Evolutionary conservation across 2,329 filamentous ascomycete genomes (phyloP).

Genomic region (Ophiostoma ulmi): DNA sequence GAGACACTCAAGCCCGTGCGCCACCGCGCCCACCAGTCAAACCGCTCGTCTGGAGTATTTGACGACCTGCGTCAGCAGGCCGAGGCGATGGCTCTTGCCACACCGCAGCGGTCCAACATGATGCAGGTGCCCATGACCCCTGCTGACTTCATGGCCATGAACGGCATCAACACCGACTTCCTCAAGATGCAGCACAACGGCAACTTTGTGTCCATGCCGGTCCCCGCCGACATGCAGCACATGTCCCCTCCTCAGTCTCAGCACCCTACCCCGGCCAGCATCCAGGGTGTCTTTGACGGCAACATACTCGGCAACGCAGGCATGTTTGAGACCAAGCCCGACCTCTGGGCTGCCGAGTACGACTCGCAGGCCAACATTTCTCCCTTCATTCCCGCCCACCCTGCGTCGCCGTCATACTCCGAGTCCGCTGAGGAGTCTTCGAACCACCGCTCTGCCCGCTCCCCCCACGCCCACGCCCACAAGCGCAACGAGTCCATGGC

Average conservation of each 20-base stretch:
- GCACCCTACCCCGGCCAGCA: slow-evolving; percentile 49
- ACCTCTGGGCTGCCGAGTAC: slow-evolving; percentile 35
- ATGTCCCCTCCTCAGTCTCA: slow-evolving; percentile 48
- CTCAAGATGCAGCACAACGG: slow-evolving; percentile 33
- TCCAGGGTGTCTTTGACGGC: slow-evolving; percentile 37
- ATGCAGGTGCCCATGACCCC: slow-evolving; percentile 50
- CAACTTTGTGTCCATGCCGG: slow-evolving; percentile 35
- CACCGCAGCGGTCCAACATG: slow-evolving; percentile 50
- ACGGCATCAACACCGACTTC: slow-evolving; percentile 35
- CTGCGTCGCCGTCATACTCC: slow-evolving; percentile 20
- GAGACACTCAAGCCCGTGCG: slow-evolving; percentile 57
- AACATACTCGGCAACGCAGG: slow-evolving; percentile 32
- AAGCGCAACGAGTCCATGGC: slow-evolving; percentile 57
- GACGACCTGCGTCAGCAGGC: slow-evolving; percentile 54
- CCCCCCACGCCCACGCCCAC: slow-evolving; percentile 40
- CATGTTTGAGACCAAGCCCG: slow-evolving; percentile 43
- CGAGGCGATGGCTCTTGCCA: slow-evolving; percentile 47
- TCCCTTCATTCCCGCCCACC: slow-evolving; percentile 21
- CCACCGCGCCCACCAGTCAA: slow-evolving; percentile 35
- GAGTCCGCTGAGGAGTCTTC: slow-evolving; percentile 26
- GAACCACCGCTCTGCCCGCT: slow-evolving; percentile 20
- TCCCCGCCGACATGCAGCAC: slow-evolving; percentile 35
- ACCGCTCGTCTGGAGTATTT: slow-evolving; percentile 50
- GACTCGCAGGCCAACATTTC: slow-evolving; percentile 27
- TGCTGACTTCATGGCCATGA: slow-evolving; percentile 50